Evolutionary conservation across 2,329 filamentous ascomycete genomes (phyloP).

Genomic region (Fusarium multiceps): DNA sequence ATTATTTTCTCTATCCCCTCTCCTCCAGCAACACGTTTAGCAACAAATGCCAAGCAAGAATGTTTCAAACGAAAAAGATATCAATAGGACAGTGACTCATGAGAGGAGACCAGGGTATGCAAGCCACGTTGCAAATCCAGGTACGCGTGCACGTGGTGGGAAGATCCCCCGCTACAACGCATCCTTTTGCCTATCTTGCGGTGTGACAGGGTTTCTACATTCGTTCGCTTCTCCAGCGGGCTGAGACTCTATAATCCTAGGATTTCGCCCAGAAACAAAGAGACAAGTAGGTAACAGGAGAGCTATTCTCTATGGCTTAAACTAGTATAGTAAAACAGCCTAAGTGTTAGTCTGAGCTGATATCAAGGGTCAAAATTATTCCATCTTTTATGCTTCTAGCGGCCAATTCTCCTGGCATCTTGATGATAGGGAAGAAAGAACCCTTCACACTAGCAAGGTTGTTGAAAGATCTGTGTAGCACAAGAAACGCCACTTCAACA

Average conservation of each 20-base stretch:
- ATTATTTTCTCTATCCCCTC: not conserved
- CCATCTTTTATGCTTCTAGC: no score
- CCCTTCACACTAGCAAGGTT: not conserved
- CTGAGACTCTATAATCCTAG: not conserved
- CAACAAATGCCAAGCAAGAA: not conserved
- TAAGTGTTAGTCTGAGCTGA: no score
- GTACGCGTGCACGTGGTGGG: not conserved
- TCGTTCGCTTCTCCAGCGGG: not conserved
- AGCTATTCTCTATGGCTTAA: no score
- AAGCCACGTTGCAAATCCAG: slow-evolving; percentile 6
- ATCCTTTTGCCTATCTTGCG: not conserved
- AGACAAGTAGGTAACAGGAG: no score
- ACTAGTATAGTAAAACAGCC: no score
- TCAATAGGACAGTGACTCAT: not conserved
- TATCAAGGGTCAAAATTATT: no score
- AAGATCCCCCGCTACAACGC: not conserved
- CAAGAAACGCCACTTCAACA: not conserved
- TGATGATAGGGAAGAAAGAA: no score
- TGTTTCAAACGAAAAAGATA: not conserved
- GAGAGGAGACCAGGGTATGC: not conserved
- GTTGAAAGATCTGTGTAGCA: not conserved
- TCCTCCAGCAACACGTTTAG: no score
- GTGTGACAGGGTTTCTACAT: not conserved
- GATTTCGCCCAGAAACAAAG: not conserved
- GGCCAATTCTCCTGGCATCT: no score